A percentile compares a stretch with the other conserved stretches of the same genome.
Evolutionary conservation across 164 flowering plant genomes (phyloP).

Genomic region (Annona cherimola): DNA sequence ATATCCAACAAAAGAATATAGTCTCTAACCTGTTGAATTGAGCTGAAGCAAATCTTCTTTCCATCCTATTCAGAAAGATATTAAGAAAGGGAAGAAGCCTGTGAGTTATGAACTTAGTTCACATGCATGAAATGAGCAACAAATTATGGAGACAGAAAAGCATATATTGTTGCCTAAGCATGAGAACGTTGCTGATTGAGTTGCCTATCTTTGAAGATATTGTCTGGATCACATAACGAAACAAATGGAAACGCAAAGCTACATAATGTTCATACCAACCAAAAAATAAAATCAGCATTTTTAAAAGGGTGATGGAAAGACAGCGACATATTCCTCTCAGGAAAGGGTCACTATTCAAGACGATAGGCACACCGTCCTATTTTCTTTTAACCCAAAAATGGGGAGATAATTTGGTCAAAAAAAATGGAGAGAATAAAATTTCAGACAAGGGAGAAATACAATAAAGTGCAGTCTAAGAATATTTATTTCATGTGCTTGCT

Average conservation of each 20-base stretch:
- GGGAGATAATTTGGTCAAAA: too few relatives aligned
- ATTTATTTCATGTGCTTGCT: too few relatives aligned
- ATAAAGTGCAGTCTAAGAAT: too few relatives aligned
- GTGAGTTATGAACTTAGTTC: not conserved
- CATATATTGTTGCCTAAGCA: not conserved
- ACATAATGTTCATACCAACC: not conserved
- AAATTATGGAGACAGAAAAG: not conserved
- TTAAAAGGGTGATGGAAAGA: not conserved
- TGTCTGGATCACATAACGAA: not conserved
- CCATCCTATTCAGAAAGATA: slow-evolving; percentile 44
- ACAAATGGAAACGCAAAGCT: not conserved
- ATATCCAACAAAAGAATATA: not conserved
- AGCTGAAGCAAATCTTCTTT: slow-evolving; percentile 45
- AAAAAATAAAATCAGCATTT: not conserved
- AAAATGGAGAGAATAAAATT: too few relatives aligned
- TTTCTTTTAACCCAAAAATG: too few relatives aligned
- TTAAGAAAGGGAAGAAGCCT: not conserved
- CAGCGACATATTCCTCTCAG: not conserved
- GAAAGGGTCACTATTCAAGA: not conserved
- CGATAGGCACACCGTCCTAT: not conserved
- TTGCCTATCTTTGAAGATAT: not conserved
- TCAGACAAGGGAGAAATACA: too few relatives aligned
- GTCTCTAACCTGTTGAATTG: slow-evolving; percentile 73
- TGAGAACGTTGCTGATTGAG: not conserved
- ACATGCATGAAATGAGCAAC: not conserved